These are phyloP conservation scores for Scytalidium sp. DNA, from an alignment of 2,329 filamentous ascomycete species.

Conservation along the genomic window DNA sequence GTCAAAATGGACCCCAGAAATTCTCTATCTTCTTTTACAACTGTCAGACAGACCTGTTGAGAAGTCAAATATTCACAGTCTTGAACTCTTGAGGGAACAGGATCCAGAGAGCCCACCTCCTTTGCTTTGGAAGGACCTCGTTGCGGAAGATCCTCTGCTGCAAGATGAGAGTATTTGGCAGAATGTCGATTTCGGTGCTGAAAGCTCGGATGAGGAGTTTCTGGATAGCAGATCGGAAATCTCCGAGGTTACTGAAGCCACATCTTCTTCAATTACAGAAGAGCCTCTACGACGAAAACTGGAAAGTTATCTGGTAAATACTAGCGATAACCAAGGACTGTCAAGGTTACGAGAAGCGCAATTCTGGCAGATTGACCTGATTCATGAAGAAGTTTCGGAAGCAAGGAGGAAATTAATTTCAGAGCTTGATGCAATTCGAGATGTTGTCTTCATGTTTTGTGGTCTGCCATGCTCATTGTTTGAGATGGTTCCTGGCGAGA, in stretches of 20 bases:
- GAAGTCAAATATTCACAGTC: slow-evolving; percentile 61
- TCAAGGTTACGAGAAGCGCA: slow-evolving; percentile 39
- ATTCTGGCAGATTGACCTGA: slow-evolving; percentile 40
- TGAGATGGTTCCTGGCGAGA: slow-evolving; percentile 31
- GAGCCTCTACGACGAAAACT: slow-evolving; percentile 23
- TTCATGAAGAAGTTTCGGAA: background rate
- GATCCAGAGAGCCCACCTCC: slow-evolving; percentile 40
- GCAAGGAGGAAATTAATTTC: slow-evolving; percentile 24
- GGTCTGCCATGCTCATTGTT: slow-evolving; percentile 77
- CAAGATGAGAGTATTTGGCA: slow-evolving; percentile 68
- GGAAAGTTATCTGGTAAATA: slow-evolving; percentile 28
- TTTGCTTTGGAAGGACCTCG: slow-evolving; percentile 77
- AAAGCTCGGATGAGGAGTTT: slow-evolving; percentile 54
- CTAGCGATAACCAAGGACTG: slow-evolving; percentile 30
- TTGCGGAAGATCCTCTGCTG: slow-evolving; percentile 71
- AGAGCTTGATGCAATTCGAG: slow-evolving; percentile 72
- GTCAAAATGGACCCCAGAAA: slow-evolving; percentile 73
- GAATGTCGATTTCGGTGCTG: slow-evolving; percentile 61
- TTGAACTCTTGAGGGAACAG: slow-evolving; percentile 52
- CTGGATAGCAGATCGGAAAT: slow-evolving; percentile 29
- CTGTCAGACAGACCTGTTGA: slow-evolving; percentile 78
- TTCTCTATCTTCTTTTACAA: slow-evolving; percentile 73
- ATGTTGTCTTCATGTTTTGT: slow-evolving; percentile 81
- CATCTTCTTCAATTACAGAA: slow-evolving; percentile 26
- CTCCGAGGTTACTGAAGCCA: slow-evolving; percentile 30